Evolutionary conservation across 345 rosid genomes (phyloP), one percentile per base, ranked within the genome.

Genomic region (Citrus mangshanensis): DNA sequence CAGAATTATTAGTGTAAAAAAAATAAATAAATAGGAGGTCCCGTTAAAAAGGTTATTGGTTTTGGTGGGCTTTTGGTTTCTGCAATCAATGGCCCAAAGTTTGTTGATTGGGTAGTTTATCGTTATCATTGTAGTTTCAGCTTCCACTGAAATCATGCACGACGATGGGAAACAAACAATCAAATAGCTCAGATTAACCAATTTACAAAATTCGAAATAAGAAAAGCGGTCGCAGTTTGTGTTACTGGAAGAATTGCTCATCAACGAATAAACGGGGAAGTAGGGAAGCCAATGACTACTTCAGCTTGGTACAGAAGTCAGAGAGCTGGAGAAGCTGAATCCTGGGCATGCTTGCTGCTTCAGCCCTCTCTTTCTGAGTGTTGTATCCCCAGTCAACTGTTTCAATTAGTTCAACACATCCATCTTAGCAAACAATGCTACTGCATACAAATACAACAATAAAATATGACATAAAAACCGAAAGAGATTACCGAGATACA

Each of bases 261-360:
- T 46, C 51, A 46, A 46, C 51, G 1, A 46, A 46, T 46, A 46
- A 46, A 46, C 51, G 4, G 18, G 51, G 4, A 46, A 46, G 51
- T 16, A 13, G 18, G 19, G 38, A 62, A 75, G 37, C 21, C 72
- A 38, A 9, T 34, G 28, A 37, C 30, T 51, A 34, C 64, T 93
- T 92, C 68, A 95, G 93, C 87, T 90, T 95, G 81, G 80, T 87
- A 77, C 92, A 90, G 79, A 93, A 95, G 60, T 91, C 93, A 30
- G 91, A 71, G 78, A 95, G 96, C 86, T 88, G 93, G 27, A 93
- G 86, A 75, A 92, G 86, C 28, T 83, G 89, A 82, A 92, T 91
- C 88, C 96, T 89, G 46, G 94, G 78, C 82, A 92, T 85, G 86
- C 80, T 80, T 42, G 86, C 89, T 62, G 97, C 99, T 76, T 90